Percentiles rank a stretch among this genome's conserved stretches.
Conservation (phyloP, 345 rosid genomes). For the Pugionium cornutum region DNA sequence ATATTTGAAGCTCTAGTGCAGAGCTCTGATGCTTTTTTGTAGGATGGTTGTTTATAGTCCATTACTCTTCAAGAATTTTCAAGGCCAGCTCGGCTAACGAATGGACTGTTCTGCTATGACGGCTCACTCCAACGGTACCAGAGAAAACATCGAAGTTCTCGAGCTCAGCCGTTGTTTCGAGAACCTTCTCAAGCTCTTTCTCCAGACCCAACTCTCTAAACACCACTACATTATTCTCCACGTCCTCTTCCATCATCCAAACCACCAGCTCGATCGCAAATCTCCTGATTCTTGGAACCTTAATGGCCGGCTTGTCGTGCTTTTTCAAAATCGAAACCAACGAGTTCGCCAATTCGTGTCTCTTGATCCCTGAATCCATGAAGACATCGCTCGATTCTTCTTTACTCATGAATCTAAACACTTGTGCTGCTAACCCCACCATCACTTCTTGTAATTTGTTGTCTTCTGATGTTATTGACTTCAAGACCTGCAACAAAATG, state of each 20-base stretch:
- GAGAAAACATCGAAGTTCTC: slow-evolving; percentile 88
- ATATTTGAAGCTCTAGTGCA: slow-evolving; percentile 24
- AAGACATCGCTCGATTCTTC: slow-evolving; percentile 58
- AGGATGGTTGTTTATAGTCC: slow-evolving; percentile 41
- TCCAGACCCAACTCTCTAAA: slow-evolving; percentile 61
- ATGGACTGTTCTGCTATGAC: slow-evolving; percentile 68
- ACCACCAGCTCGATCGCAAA: slow-evolving; percentile 79
- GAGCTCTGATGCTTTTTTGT: slow-evolving; percentile 1
- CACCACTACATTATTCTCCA: slow-evolving; percentile 43
- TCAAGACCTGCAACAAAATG: slow-evolving; percentile 57
- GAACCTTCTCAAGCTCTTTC: slow-evolving; percentile 57
- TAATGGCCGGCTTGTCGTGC: slow-evolving; percentile 60
- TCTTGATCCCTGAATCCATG: slow-evolving; percentile 50
- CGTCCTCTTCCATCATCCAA: slow-evolving; percentile 77
- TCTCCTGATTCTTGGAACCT: slow-evolving; percentile 87
- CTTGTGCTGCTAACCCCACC: slow-evolving; percentile 74
- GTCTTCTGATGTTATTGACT: slow-evolving; percentile 60
- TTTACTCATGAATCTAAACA: slow-evolving; percentile 64
- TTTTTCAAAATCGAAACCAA: slow-evolving; percentile 62
- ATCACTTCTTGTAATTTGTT: slow-evolving; percentile 87
- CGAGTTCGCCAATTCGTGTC: slow-evolving; percentile 52
- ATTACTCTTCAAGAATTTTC: slow-evolving; percentile 43
- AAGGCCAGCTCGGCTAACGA: slow-evolving; percentile 69
- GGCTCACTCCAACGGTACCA: slow-evolving; percentile 69
- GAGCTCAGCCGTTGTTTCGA: slow-evolving; percentile 78